A percentile compares a stretch with the other conserved stretches of the same genome.
Conservation (phyloP, 352 stramenopile species). For the Hyaloperonospora arabidopsidis region DNA sequence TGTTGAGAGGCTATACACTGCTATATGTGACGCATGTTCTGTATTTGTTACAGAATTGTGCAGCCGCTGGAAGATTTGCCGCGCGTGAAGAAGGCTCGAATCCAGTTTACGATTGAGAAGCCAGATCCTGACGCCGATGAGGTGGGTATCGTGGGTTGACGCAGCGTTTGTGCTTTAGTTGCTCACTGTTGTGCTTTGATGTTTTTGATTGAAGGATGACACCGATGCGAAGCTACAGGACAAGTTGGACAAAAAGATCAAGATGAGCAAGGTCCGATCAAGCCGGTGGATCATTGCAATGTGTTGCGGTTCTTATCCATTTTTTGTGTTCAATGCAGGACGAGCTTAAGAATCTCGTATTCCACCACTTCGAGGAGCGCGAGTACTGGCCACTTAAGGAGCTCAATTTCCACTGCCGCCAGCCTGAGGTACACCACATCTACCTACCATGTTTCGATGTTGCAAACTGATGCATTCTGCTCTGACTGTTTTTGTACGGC, state of each 20-base stretch:
- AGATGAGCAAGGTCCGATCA: conserved; percentile 76
- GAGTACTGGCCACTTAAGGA: conserved; percentile 86
- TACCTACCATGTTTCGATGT: neutral
- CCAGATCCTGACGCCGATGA: conserved; percentile 56
- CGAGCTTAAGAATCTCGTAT: conserved; percentile 83
- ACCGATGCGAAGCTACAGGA: conserved; percentile 50
- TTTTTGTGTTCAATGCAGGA: conserved; percentile 33
- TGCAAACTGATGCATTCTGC: neutral
- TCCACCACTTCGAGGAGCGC: conserved; percentile 82
- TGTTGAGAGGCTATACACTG: neutral
- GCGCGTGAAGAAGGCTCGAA: conserved; percentile 69
- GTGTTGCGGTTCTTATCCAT: neutral
- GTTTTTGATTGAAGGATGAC: conserved; percentile 30
- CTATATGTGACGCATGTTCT: neutral
- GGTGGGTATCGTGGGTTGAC: conserved; percentile 21
- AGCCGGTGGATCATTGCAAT: neutral
- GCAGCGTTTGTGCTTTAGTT: neutral
- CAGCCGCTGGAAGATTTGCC: conserved; percentile 67
- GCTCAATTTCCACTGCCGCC: conserved; percentile 81
- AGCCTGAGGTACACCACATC: conserved; percentile 57
- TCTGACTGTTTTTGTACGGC: conserved; percentile 2
- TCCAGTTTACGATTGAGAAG: conserved; percentile 82
- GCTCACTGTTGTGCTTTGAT: neutral
- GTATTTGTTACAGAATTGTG: conserved; percentile 40
- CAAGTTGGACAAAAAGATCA: conserved; percentile 81